A percentile compares a stretch with the other conserved stretches of the same genome.
phyloP scores from a whole-genome alignment of 805 yeast genomes.

The Candida wancherniae region DNA sequence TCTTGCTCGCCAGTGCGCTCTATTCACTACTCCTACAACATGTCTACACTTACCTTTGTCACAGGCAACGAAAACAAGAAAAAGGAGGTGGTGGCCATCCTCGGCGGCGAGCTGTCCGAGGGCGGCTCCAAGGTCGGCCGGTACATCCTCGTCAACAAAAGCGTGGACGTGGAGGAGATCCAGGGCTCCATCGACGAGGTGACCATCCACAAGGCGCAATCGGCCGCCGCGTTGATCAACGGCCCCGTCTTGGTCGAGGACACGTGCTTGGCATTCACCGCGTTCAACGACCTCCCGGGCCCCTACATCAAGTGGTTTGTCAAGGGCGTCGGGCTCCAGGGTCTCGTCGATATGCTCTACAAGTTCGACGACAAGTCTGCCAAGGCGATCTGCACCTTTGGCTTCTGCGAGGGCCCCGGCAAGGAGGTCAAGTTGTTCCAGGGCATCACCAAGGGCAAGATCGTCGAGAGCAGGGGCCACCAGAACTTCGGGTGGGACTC shows the following conservation, averaged over 20 bases:
- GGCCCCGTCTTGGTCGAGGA: slow-evolving; percentile 95
- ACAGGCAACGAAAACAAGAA: slow-evolving; percentile 89
- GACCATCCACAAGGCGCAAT: slow-evolving; percentile 70
- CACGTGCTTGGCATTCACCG: slow-evolving; percentile 82
- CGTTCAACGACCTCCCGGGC: slow-evolving; percentile 82
- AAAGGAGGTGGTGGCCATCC: slow-evolving; percentile 74
- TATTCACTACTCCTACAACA: neutral
- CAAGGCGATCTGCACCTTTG: slow-evolving; percentile 87
- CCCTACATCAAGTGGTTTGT: slow-evolving; percentile 95
- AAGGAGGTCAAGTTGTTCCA: slow-evolving; percentile 70
- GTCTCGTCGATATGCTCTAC: slow-evolving; percentile 69
- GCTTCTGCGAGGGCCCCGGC: slow-evolving; percentile 81
- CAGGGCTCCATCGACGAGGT: slow-evolving; percentile 87
- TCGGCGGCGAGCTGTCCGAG: slow-evolving; percentile 39
- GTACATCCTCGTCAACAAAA: slow-evolving; percentile 51
- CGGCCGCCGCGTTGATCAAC: slow-evolving; percentile 57
- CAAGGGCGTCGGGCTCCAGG: slow-evolving; percentile 65
- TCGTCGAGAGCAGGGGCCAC: slow-evolving; percentile 76
- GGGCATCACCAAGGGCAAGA: slow-evolving; percentile 76
- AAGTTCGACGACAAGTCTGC: slow-evolving; percentile 85
- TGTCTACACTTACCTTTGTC: slow-evolving; percentile 52
- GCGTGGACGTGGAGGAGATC: slow-evolving; percentile 81
- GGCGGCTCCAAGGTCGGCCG: slow-evolving; percentile 39
- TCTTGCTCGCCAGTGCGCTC: too few species aligned
- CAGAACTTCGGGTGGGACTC: slow-evolving; percentile 91